Percentiles rank a stretch among this genome's conserved stretches.
Evolutionary conservation across 108 stramenopile species (phyloP).

Genomic region (Discostella pseudostelligera): DNA sequence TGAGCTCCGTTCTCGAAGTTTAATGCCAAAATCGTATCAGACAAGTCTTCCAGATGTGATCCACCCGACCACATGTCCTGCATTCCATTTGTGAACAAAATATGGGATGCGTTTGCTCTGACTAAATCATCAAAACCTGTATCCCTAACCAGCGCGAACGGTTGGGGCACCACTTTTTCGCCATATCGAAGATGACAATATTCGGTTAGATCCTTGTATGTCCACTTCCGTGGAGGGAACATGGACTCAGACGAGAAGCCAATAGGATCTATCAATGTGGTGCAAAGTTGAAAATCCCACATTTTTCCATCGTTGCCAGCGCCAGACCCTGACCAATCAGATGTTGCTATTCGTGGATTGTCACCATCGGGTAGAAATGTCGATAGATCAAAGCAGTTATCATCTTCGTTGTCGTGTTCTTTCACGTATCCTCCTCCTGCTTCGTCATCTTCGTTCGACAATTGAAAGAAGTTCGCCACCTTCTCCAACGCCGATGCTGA

Average conservation of each 20-base stretch:
- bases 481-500: slow-evolving; percentile 24
- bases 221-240: slow-evolving; percentile 74
- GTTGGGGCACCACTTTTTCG: slow-evolving; percentile 49
- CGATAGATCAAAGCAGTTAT: slow-evolving; percentile 62
- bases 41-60: slow-evolving; percentile 37
- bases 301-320: slow-evolving; percentile 57
- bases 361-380: slow-evolving; percentile 60
- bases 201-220: slow-evolving; percentile 38
- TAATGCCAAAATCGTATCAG: slow-evolving; percentile 54
- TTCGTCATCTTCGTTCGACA: slow-evolving; percentile 15
- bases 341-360: slow-evolving; percentile 56
- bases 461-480: slow-evolving; percentile 36
- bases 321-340: slow-evolving; percentile 74
- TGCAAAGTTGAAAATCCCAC: slow-evolving; percentile 84
- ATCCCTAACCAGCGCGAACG: slow-evolving; percentile 52
- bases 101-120: slow-evolving; percentile 35
- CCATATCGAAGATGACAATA: slow-evolving; percentile 70
- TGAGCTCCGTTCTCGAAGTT: slow-evolving; percentile 86
- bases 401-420: slow-evolving; percentile 32
- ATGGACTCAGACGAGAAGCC: slow-evolving; percentile 61
- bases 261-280: slow-evolving; percentile 60
- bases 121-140: slow-evolving; percentile 63
- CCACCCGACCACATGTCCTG: slow-evolving; percentile 65
- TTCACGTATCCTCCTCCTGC: slow-evolving; percentile 13
- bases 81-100: slow-evolving; percentile 77